Evolutionary conservation across 176 grass and related monocot genomes (phyloP).

Genomic region (Elaeis guineensis): DNA sequence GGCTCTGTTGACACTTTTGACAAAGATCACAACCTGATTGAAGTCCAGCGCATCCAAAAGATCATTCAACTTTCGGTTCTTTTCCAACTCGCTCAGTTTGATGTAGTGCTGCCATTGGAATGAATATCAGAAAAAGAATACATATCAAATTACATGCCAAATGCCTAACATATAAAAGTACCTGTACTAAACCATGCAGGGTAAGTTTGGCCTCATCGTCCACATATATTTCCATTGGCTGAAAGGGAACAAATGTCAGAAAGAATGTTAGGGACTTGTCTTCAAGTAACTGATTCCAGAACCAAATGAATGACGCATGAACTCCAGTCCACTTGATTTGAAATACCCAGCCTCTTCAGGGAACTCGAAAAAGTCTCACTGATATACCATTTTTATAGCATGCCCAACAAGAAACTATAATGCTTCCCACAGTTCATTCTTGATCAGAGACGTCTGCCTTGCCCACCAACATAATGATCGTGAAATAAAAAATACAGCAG

Average conservation of each 20-base stretch:
- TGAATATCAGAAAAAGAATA: not conserved
- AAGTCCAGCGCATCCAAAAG: constrained; percentile 97
- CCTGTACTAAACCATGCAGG: constrained; percentile 98
- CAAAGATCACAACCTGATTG: constrained; percentile 98
- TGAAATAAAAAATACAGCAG: too few species aligned
- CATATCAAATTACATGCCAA: not conserved
- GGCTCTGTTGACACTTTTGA: constrained; percentile 86
- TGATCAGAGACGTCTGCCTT: constrained; percentile 9
- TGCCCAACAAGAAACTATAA: constrained; percentile 19
- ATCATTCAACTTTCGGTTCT: constrained; percentile 96
- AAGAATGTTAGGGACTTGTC: constrained; percentile 63
- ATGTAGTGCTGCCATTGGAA: constrained; percentile 66
- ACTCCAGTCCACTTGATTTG: constrained; percentile 17
- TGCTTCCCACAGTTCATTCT: constrained; percentile 20
- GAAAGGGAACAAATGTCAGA: constrained; percentile 83
- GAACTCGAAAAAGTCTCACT: constrained; percentile 18
- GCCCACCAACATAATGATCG: not conserved
- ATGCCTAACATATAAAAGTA: not conserved
- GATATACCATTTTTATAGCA: not conserved
- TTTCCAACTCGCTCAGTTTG: constrained; percentile 80
- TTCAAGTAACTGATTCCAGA: constrained; percentile 48
- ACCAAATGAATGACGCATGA: constrained; percentile 48
- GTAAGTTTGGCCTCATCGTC: constrained; percentile 99
- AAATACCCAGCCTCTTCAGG: constrained; percentile 14
- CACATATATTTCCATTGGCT: constrained; percentile 99